Evolutionary conservation across 805 yeast genomes (phyloP), one percentile per base, ranked within the genome.

Genomic region (Candida corydali): DNA sequence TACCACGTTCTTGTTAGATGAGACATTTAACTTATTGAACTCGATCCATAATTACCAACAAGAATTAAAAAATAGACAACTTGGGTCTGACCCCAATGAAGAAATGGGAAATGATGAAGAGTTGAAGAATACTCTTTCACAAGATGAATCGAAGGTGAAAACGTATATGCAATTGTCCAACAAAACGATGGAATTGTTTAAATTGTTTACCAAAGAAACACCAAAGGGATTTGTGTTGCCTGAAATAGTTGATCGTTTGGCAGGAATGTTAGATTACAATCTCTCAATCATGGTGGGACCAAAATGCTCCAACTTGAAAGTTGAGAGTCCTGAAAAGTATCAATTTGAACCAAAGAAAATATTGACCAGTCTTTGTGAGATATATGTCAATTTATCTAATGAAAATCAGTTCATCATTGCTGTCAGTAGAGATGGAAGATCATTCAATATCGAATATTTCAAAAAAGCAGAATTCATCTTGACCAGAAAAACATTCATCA

Each of bases 191-290:
- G 75, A 73, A 29, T 65, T 93, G 44, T 82, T 93, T 51, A 80
- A 78, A 45, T 62, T 88, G 32, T 93, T 89, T 55, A 87, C 98
- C 0, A 70, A 76, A 40, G 91, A 91, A 44, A 86, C 86, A 8
- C 96, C 98, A 7, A 70, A 67, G 35, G 91, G 95, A 0, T 93
- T 93, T 61, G 78, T 80, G 3, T 82, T 86, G 29, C 78, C 86
- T 2, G 98, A 93, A 60, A 80, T 93, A 51, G 96, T 91, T 28
- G 96, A 88, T 50, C 75, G 98, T 59, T 68, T 93, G 44, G 95
- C 98, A 0, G 88, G 95, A 31, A 93, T 93, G 99, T 69, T 93
- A 55, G 84, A 93, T 63, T 91, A 89, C 61, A 93, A 93, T 55
- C 66, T 93, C 43, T 84, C 79, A 34, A 87, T 91, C n/a, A 69